These are phyloP conservation scores for Stagonosporopsis chrysanthemi DNA, from an alignment of 2,329 filamentous ascomycete species.

Conservation along the genomic window DNA sequence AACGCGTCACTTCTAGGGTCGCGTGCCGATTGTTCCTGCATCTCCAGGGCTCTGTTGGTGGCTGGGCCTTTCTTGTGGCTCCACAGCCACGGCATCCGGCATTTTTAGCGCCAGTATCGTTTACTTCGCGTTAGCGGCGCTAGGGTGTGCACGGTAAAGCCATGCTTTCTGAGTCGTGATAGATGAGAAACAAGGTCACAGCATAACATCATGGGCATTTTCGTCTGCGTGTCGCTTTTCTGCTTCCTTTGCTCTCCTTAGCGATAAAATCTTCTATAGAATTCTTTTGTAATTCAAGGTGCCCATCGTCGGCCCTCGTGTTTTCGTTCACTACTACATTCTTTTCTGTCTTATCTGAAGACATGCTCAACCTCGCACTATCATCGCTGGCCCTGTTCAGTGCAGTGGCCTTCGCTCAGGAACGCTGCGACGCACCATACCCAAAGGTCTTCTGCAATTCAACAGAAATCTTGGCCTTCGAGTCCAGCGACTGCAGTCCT, in stretches of 20 bases:
- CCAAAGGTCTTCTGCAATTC: slow-evolving; percentile 33
- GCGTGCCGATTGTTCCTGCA: slow-evolving; percentile 16
- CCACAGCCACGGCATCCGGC: slow-evolving; percentile 15
- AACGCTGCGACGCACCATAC: slow-evolving; percentile 35
- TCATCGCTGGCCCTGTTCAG: slow-evolving; percentile 21
- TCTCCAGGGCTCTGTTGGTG: slow-evolving; percentile 12
- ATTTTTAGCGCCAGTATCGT: slow-evolving; percentile 3
- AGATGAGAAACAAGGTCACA: slow-evolving; percentile 12
- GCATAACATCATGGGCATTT: slow-evolving; percentile 9
- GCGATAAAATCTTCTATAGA: neutral
- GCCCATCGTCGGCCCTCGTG: neutral
- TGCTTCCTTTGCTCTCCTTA: neutral
- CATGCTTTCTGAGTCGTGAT: slow-evolving; percentile 14
- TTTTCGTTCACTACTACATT: neutral
- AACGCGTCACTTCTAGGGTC: slow-evolving; percentile 6
- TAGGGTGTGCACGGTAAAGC: slow-evolving; percentile 9
- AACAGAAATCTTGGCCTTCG: slow-evolving; percentile 31
- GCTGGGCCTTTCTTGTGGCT: slow-evolving; percentile 13
- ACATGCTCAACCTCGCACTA: slow-evolving; percentile 22
- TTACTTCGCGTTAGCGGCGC: slow-evolving; percentile 6
- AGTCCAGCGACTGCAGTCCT: slow-evolving; percentile 32
- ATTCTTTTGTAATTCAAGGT: slow-evolving; percentile 4
- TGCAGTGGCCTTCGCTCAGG: slow-evolving; percentile 26
- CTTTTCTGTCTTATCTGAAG: neutral
- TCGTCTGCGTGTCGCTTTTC: slow-evolving; percentile 2